A percentile compares a stretch with the other conserved stretches of the same genome.
Evolutionary conservation across 1,284 basidiomycete genomes (phyloP).

Genomic region (Abortiporus biennis): DNA sequence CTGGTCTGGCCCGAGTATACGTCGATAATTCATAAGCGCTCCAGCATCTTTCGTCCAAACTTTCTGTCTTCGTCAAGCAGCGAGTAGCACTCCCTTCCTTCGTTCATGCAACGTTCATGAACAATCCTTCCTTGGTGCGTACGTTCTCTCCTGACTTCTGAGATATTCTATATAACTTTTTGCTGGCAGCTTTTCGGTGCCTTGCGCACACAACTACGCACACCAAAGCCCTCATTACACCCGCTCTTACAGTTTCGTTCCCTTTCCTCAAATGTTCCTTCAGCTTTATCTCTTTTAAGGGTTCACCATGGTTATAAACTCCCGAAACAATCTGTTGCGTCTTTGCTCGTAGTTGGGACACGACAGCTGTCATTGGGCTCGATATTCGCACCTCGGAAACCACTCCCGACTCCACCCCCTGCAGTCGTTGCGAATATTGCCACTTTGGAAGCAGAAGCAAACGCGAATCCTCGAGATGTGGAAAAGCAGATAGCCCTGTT

Average conservation of each 20-base stretch:
- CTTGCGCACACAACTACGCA: constrained; percentile 24
- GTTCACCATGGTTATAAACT: constrained; percentile 5
- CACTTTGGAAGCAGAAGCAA: constrained; percentile 67
- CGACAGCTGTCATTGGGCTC: constrained; percentile 41
- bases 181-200: constrained; percentile 23
- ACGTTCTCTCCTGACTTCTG: background rate
- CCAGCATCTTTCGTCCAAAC: no score
- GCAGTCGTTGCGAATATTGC: constrained; percentile 62
- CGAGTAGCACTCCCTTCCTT: no score
- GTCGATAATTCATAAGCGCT: no score
- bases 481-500: constrained; percentile 66
- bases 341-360: constrained; percentile 8
- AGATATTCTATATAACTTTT: background rate
- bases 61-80: no score
- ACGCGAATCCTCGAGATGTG: constrained; percentile 62
- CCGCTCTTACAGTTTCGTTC: constrained; percentile 22
- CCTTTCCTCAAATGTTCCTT: constrained; percentile 18
- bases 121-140: constrained; percentile 4
- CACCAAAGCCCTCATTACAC: constrained; percentile 15
- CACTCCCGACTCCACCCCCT: constrained; percentile 51
- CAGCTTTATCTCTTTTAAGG: constrained; percentile 6
- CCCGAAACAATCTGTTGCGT: constrained; percentile 6
- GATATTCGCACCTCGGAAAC: constrained; percentile 43
- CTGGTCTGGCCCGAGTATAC: no score
- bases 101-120: constrained; percentile 7